These are phyloP conservation scores for Nothophoma quercina DNA, from an alignment of 2,329 filamentous ascomycete genomes.

Conservation along the genomic window DNA sequence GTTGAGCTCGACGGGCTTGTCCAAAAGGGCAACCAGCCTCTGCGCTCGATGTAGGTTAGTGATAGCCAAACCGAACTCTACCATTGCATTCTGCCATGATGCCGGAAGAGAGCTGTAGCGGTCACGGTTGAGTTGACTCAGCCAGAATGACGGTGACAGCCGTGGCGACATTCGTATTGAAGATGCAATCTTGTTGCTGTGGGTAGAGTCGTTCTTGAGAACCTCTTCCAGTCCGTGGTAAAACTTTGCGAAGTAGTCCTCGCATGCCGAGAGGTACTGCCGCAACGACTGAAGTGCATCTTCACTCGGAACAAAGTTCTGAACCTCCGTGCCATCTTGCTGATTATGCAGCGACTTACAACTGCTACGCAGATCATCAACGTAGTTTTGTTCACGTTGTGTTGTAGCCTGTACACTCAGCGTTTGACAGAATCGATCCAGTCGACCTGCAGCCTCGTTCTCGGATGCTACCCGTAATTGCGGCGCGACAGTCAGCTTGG, in stretches of 20 bases:
- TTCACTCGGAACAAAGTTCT: neutral
- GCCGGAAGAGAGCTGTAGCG: slow-evolving; percentile 23
- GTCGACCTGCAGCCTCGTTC: neutral
- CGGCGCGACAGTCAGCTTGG: neutral
- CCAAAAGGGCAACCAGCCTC: slow-evolving; percentile 23
- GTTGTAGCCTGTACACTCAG: slow-evolving; percentile 20
- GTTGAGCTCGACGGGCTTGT: slow-evolving; percentile 29
- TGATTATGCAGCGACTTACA: slow-evolving; percentile 23
- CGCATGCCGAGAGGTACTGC: slow-evolving; percentile 22
- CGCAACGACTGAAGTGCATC: slow-evolving; percentile 5
- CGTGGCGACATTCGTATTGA: slow-evolving; percentile 25
- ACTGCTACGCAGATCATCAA: slow-evolving; percentile 26
- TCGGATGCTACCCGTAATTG: neutral
- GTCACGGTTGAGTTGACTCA: slow-evolving; percentile 31
- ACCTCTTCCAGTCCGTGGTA: slow-evolving; percentile 5
- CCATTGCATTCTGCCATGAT: slow-evolving; percentile 32
- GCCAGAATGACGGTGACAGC: slow-evolving; percentile 32
- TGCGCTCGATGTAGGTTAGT: slow-evolving; percentile 42
- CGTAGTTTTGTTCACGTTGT: slow-evolving; percentile 30
- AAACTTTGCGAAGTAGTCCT: slow-evolving; percentile 17
- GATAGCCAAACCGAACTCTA: slow-evolving; percentile 38
- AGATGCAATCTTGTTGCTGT: slow-evolving; percentile 5
- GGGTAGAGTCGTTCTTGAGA: neutral
- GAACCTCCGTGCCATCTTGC: neutral
- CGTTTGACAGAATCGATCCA: slow-evolving; percentile 22